Evolutionary conservation across 331 rosid genomes (phyloP).

Genomic region (Prunus yedoensis): DNA sequence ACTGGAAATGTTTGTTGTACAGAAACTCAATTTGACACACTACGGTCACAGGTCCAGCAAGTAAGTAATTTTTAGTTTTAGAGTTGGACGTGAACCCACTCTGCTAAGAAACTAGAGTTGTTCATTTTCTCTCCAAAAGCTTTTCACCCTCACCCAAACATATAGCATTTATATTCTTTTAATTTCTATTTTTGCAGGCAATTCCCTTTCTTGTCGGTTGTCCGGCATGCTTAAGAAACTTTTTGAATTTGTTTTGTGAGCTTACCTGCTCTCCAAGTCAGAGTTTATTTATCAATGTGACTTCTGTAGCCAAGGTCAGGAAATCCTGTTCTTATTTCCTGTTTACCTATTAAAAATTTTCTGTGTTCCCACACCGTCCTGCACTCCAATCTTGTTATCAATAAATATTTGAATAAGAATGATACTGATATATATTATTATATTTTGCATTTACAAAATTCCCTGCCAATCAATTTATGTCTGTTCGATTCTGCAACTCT

Average conservation of each 20-base stretch:
- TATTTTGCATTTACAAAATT: background rate
- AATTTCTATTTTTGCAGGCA: constrained; percentile 62
- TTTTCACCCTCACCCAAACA: background rate
- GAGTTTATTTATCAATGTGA: constrained; percentile 94
- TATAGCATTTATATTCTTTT: background rate
- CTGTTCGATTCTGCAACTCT: background rate
- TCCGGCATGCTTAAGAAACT: constrained; percentile 97
- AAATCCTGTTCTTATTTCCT: constrained; percentile 8
- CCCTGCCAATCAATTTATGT: background rate
- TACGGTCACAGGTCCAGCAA: constrained; percentile 85
- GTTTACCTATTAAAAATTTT: background rate
- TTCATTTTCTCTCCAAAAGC: background rate
- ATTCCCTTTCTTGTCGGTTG: constrained; percentile 97
- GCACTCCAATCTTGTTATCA: background rate
- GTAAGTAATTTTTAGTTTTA: constrained; percentile 33
- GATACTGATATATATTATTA: background rate
- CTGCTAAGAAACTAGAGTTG: constrained; percentile 1
- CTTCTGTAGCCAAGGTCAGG: constrained; percentile 70
- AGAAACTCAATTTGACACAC: constrained; percentile 82
- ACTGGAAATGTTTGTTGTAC: constrained; percentile 92
- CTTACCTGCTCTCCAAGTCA: constrained; percentile 97
- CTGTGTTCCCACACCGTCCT: background rate
- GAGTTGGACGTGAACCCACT: background rate
- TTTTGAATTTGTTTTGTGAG: constrained; percentile 95
- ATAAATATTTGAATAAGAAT: background rate